phyloP scores from a whole-genome alignment of 495 filamentous ascomycete species.

The Arthonia radiata region DNA sequence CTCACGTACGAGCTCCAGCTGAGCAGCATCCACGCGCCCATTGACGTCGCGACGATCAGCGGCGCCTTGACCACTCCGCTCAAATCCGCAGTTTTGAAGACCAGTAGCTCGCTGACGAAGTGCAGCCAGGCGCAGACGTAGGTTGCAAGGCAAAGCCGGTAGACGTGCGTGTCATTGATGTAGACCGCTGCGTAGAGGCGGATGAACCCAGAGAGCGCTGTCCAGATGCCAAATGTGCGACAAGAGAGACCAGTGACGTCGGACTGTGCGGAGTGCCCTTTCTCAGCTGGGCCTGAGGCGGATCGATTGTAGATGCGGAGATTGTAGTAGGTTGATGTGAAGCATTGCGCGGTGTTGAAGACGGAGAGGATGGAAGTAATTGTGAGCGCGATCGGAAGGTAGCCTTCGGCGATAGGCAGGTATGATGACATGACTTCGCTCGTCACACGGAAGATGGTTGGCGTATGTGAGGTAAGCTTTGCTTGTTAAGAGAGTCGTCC shows the following conservation, averaged over 20 bases:
- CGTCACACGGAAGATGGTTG: too few species aligned
- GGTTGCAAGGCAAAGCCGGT: conserved; percentile 56
- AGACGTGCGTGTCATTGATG: conserved; percentile 40
- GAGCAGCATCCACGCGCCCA: conserved; percentile 56
- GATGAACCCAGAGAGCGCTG: conserved; percentile 46
- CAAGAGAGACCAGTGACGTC: conserved; percentile 46
- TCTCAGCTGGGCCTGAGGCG: conserved; percentile 12
- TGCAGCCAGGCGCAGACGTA: conserved; percentile 58
- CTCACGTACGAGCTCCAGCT: conserved; percentile 41
- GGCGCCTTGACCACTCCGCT: conserved; percentile 46
- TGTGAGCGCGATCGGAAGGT: too few species aligned
- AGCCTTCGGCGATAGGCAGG: too few species aligned
- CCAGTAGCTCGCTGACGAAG: conserved; percentile 57
- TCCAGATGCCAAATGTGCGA: conserved; percentile 83
- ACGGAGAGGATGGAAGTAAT: conserved; percentile 53
- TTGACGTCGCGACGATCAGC: conserved; percentile 41
- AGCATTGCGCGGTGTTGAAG: conserved; percentile 62
- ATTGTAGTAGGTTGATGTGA: conserved; percentile 45
- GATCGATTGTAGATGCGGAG: conserved; percentile 63
- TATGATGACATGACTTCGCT: too few species aligned
- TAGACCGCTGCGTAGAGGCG: conserved; percentile 73
- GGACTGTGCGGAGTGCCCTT: conserved; percentile 7
- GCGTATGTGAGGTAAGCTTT: too few species aligned
- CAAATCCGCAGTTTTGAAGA: conserved; percentile 46
- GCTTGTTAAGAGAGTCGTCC: too few species aligned